phyloP scores from a whole-genome alignment of 1,139 yeast genomes.

The Pichia sorboxylosa region DNA sequence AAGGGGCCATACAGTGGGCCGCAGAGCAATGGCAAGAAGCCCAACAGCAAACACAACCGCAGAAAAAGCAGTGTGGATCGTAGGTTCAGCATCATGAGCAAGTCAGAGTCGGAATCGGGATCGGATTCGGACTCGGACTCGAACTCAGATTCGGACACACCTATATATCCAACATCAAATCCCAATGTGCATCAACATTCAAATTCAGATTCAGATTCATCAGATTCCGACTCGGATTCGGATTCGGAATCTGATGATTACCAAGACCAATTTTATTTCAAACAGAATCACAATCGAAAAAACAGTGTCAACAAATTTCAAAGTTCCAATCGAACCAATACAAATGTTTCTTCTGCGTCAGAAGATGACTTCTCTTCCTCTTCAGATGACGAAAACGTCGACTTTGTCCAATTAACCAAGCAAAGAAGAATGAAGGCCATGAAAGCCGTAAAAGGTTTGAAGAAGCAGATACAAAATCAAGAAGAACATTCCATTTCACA shows the following conservation, averaged over 20 bases:
- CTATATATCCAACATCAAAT: too few relatives aligned
- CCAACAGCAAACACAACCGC: neutral
- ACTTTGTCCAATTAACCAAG: conserved; percentile 58
- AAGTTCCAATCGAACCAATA: too few relatives aligned
- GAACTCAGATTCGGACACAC: conserved; percentile 22
- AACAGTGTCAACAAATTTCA: too few relatives aligned
- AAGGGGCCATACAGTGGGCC: conserved; percentile 9
- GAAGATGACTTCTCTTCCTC: conserved; percentile 33
- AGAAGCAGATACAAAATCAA: conserved; percentile 17
- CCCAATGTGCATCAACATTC: too few relatives aligned
- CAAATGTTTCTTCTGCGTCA: neutral
- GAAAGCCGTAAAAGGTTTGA: conserved; percentile 39
- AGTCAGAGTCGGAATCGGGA: conserved; percentile 36
- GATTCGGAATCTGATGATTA: neutral
- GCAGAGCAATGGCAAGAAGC: too few relatives aligned
- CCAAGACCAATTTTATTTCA: too few relatives aligned
- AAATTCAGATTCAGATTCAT: conserved; percentile 41
- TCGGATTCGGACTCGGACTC: conserved; percentile 23
- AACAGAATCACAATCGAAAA: neutral
- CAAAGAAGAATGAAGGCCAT: conserved; percentile 47
- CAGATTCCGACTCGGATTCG: neutral
- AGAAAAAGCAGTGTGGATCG: conserved; percentile 13
- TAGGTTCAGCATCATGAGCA: conserved; percentile 35
- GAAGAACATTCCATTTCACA: conserved; percentile 8
- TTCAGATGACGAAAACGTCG: conserved; percentile 57